Evolutionary conservation across 83 land plant species (phyloP).

Genomic region (Picea mariana): DNA sequence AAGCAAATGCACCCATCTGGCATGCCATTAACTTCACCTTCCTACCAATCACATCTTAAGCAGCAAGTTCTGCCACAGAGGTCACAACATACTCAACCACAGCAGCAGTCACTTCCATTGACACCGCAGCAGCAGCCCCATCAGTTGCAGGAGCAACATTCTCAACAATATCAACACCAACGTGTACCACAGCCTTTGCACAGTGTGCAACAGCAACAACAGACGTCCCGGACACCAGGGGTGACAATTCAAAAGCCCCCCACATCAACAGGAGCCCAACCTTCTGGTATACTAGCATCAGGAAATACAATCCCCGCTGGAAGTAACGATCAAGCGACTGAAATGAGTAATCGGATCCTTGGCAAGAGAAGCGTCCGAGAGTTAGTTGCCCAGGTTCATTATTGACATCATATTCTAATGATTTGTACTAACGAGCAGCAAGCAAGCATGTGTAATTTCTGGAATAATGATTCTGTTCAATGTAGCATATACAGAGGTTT

Average conservation of each 20-base stretch:
- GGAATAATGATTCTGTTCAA: background rate
- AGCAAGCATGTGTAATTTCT: background rate
- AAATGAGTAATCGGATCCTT: constrained; percentile 38
- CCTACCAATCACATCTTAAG: constrained; percentile 27
- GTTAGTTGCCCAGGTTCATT: constrained; percentile 45
- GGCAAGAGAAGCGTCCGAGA: constrained; percentile 72
- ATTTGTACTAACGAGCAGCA: background rate
- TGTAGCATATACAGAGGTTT: background rate
- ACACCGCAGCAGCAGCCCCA: constrained; percentile 25
- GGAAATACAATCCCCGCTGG: constrained; percentile 9
- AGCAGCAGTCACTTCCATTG: constrained; percentile 5
- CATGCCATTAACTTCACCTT: constrained; percentile 26
- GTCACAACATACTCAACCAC: constrained; percentile 35
- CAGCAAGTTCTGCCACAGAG: constrained; percentile 36
- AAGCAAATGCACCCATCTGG: constrained; percentile 29
- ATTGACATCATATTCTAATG: background rate
- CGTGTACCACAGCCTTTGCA: constrained; percentile 29
- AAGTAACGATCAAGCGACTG: constrained; percentile 31
- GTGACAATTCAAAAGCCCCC: constrained; percentile 36
- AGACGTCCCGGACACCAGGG: constrained; percentile 24
- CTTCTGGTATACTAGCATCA: constrained; percentile 18
- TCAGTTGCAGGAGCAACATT: constrained; percentile 30
- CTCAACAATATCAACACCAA: constrained; percentile 27
- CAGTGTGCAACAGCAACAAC: constrained; percentile 33
- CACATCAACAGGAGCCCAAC: constrained; percentile 20